Percentiles rank a stretch among this genome's conserved stretches.
Evolutionary conservation across 2,329 filamentous ascomycete genomes (phyloP).

Genomic region (Hypoxylon sp.): DNA sequence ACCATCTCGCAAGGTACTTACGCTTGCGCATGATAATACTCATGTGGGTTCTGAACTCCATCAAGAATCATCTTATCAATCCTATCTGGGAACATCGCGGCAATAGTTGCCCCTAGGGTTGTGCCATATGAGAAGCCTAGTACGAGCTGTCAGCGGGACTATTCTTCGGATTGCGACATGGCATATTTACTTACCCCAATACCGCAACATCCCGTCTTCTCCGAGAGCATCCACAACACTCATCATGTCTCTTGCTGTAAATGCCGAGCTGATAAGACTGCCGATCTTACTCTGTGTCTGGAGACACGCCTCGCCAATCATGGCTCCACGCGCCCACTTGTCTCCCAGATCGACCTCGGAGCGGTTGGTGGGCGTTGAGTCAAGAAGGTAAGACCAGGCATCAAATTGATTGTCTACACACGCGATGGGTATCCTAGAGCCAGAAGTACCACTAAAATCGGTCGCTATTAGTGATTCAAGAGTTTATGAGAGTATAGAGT

Average conservation of each 20-base stretch:
- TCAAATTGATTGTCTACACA: constrained; percentile 35
- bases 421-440: constrained; percentile 40
- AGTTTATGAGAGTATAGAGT: background rate
- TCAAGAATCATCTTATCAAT: constrained; percentile 57
- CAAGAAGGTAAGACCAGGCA: constrained; percentile 11
- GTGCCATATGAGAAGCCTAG: constrained; percentile 58
- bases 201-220: constrained; percentile 55
- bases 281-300: constrained; percentile 43
- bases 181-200: constrained; percentile 50
- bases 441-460: constrained; percentile 26
- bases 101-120: constrained; percentile 54
- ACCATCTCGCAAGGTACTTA: constrained; percentile 19
- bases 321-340: constrained; percentile 38
- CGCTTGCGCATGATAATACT: constrained; percentile 51
- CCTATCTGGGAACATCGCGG: constrained; percentile 58
- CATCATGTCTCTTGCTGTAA: constrained; percentile 56
- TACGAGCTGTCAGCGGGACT: constrained; percentile 20
- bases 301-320: constrained; percentile 46
- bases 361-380: constrained; percentile 21
- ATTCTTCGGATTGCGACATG: background rate
- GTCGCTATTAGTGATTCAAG: constrained; percentile 35
- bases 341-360: constrained; percentile 39
- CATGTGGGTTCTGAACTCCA: constrained; percentile 51
- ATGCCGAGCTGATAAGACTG: constrained; percentile 50
- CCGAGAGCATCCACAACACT: constrained; percentile 55